Conservation (phyloP, 352 stramenopile species). For the Globisporangium mamillatum region DNA sequence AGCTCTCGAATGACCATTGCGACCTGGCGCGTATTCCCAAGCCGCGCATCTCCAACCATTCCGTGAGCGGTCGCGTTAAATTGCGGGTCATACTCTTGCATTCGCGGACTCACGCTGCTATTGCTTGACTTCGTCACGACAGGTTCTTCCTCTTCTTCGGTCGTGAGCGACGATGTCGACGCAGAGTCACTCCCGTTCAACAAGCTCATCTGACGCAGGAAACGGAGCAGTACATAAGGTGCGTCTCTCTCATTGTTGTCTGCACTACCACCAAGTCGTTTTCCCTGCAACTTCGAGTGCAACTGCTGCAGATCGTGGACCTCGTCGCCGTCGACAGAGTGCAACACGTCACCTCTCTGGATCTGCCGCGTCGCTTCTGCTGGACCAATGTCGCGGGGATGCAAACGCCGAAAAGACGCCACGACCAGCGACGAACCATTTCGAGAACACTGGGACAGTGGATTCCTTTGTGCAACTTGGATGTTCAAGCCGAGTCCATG, state of each 20-base stretch:
- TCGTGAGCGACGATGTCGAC: slow-evolving; percentile 10
- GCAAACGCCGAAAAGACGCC: slow-evolving; percentile 44
- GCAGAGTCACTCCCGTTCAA: slow-evolving; percentile 11
- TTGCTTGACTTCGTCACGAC: background rate
- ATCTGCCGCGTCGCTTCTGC: slow-evolving; percentile 49
- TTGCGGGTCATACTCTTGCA: background rate
- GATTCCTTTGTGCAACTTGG: background rate
- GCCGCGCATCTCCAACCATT: background rate
- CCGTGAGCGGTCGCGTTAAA: background rate
- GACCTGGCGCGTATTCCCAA: slow-evolving; percentile 25
- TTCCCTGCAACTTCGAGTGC: slow-evolving; percentile 12
- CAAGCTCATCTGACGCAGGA: slow-evolving; percentile 23
- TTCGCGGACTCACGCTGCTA: background rate
- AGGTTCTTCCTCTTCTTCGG: slow-evolving; percentile 2
- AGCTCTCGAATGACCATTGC: slow-evolving; percentile 40
- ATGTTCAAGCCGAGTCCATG: slow-evolving; percentile 50
- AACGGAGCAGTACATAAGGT: slow-evolving; percentile 43
- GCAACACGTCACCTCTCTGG: slow-evolving; percentile 36
- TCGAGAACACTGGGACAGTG: background rate
- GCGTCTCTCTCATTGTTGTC: background rate
- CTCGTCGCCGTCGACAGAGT: slow-evolving; percentile 38
- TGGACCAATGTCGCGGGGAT: slow-evolving; percentile 36
- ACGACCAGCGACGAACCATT: slow-evolving; percentile 21
- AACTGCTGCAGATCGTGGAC: slow-evolving; percentile 34
- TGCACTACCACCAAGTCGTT: background rate